Percentiles rank a stretch among this genome's conserved stretches.
Evolutionary conservation across 352 stramenopile species (phyloP).

Genomic region (Globisporangium lucens): DNA sequence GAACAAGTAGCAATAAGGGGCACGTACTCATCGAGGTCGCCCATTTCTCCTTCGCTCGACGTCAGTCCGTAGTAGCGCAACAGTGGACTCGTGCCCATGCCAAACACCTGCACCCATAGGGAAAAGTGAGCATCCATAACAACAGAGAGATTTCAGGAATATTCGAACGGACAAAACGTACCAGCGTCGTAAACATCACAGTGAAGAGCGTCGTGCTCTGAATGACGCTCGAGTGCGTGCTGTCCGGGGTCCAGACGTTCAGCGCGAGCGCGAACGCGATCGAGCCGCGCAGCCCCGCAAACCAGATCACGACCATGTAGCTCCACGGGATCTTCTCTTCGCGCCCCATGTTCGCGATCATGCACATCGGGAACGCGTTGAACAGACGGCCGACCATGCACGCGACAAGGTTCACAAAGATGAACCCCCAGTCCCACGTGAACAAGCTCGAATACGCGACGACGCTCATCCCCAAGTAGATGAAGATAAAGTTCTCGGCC

Average conservation of each 20-base stretch:
- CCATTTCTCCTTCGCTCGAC: constrained; percentile 32
- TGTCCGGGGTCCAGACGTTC: constrained; percentile 63
- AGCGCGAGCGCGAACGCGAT: constrained; percentile 89
- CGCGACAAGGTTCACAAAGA: constrained; percentile 63
- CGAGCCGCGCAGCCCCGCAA: constrained; percentile 90
- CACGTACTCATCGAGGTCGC: constrained; percentile 52
- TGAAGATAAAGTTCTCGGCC: constrained; percentile 87
- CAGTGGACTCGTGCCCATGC: constrained; percentile 68
- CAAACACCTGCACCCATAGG: constrained; percentile 46
- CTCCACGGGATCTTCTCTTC: constrained; percentile 69
- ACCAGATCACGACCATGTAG: constrained; percentile 90
- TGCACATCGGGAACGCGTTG: constrained; percentile 79
- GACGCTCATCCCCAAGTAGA: constrained; percentile 85
- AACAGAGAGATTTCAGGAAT: background rate
- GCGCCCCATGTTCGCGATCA: constrained; percentile 65
- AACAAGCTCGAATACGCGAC: constrained; percentile 78
- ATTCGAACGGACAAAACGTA: constrained; percentile 19
- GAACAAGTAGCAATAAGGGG: background rate
- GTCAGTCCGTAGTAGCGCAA: constrained; percentile 57
- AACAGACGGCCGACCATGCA: constrained; percentile 65
- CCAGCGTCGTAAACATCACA: constrained; percentile 78
- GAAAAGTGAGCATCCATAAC: background rate
- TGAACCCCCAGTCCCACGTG: constrained; percentile 85
- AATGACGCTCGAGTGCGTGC: constrained; percentile 59
- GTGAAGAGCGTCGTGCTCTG: constrained; percentile 79